phyloP scores from a whole-genome alignment of 306 rosid genomes.

The Sophora flavescens region DNA sequence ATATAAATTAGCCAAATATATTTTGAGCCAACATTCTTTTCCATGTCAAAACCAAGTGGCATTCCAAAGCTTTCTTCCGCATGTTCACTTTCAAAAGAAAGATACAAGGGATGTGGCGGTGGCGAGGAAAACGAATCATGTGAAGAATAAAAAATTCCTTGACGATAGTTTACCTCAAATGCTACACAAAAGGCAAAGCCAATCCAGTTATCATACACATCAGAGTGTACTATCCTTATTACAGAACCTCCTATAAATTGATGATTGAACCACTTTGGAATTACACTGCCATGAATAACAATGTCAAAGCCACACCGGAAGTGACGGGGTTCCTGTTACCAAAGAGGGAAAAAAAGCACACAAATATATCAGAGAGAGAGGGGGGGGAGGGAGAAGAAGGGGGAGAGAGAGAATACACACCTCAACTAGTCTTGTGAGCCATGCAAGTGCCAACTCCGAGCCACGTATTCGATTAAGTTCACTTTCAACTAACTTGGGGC shows the following conservation, averaged over 20 bases:
- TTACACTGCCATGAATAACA: background rate
- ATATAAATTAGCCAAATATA: constrained; percentile 19
- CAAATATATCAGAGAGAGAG: background rate
- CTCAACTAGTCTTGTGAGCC: background rate
- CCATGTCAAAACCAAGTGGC: background rate
- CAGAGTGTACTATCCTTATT: background rate
- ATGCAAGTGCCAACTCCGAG: background rate
- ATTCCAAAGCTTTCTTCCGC: background rate
- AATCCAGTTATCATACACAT: background rate
- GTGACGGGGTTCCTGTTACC: constrained; percentile 1
- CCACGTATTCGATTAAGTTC: too few relatives aligned
- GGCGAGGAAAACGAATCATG: too few relatives aligned
- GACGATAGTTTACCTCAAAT: background rate
- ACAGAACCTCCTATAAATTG: background rate
- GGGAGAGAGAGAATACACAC: background rate
- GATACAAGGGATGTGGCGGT: constrained; percentile 15
- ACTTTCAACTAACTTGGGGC: background rate
- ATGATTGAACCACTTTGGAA: background rate
- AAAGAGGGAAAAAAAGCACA: background rate
- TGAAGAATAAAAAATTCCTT: background rate
- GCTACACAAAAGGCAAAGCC: constrained; percentile 24
- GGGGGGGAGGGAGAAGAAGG: too few relatives aligned
- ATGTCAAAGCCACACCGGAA: constrained; percentile 44
- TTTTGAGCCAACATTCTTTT: background rate
- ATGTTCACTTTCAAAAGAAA: constrained; percentile 27